Evolutionary conservation across 2,329 filamentous ascomycete genomes (phyloP), one percentile per base, ranked within the genome.

Genomic region (Paradendryphiella salina): DNA sequence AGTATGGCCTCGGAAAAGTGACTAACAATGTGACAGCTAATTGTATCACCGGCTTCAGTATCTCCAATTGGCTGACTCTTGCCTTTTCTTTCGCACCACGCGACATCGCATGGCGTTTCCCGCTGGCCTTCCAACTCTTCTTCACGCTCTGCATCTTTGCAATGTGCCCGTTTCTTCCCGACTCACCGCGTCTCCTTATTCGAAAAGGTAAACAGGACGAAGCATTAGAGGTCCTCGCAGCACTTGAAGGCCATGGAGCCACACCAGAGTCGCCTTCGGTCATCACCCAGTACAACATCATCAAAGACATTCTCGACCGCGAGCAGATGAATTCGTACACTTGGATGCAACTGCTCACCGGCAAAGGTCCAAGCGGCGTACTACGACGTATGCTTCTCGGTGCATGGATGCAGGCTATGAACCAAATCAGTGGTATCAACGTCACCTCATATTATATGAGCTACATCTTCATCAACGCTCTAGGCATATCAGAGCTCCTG

Each of bases 61-160:
- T 77, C 6, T 74, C 72, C 3, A 74, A 75, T 49, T 77, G 73
- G 71, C 65, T 77, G 5, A 76, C 74, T 21, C 69, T 74, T 15
- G 76, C 71, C 7, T 73, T 77, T 52, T 75, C 73, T 1, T 77
- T 75, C 45, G 69, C 70, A 3, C 64, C 63, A 4, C 66, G 69
- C 13, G 66, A 68, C 26, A 60, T 73, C 10, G 63, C 69, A 37
- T 73, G 70, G 70, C 61, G 70, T 1, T 71, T 86, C n/a, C 79
- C 83, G 0, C 82, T 81, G 1, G 78, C 81, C 0, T 61, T 84
- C 2, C 80, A 82, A 0, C 80, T 82, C 0, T 75, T 86, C 43
- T 82, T 85, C 54, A 82, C 81, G 0, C 81, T 84, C 0, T 77
- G 79, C 52, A 73, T 85, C 2, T 82, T 67, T 78, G 26, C 82